Base-by-base conservation (phyloP, 331 rosid species). In the Malus hybrid region DNA sequence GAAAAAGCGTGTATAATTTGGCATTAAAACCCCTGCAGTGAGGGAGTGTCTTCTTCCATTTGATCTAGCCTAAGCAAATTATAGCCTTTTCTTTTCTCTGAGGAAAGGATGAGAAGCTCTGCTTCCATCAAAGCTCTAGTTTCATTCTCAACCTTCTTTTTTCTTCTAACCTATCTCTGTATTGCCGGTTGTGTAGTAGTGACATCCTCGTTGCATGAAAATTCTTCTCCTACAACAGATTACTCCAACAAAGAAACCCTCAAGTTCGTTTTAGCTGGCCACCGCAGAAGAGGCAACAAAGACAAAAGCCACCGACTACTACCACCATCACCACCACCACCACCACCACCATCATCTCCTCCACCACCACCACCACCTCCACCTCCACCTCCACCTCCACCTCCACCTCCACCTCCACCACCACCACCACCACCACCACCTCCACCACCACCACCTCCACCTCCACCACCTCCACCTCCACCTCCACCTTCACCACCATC, bases 41-140 rank as follows among this genome's bases (percentile, higher is more conserved):
- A 57, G 39, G 10, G 64, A 57, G 19, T n/a, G 42, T 22, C 2
- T 6, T 4, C 57, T 15, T 14, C 56, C 6, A 12, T 19, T 16
- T 67, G 39, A 39, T 39, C 46, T 39, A 36, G 46, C 46, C 46
- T 39, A 39, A 10, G 46, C 46, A 39, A 39, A 39, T 39, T 39
- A 39, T 39, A 39, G 46, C 46, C 4, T 3, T 39, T 39, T 9
- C 3, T 33, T 28, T 54, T 8, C 66, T 78, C 74, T 73, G 59
- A 71, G 77, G 16, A 24, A 65, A 82, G 60, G 24, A 92, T 86
- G 90, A 79, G 42, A 68, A 79, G 34, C 67, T 67, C 65, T 62
- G 10, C n/a, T 46, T 54, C 68, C 65, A 15, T 29, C 73, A 87
- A 56, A 54, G 55, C 80, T 31, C 61, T 78, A 52, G 20, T 65